These are phyloP conservation scores for Kodamaea derodonti DNA, from an alignment of 1,139 yeast genomes.

Conservation along the genomic window DNA sequence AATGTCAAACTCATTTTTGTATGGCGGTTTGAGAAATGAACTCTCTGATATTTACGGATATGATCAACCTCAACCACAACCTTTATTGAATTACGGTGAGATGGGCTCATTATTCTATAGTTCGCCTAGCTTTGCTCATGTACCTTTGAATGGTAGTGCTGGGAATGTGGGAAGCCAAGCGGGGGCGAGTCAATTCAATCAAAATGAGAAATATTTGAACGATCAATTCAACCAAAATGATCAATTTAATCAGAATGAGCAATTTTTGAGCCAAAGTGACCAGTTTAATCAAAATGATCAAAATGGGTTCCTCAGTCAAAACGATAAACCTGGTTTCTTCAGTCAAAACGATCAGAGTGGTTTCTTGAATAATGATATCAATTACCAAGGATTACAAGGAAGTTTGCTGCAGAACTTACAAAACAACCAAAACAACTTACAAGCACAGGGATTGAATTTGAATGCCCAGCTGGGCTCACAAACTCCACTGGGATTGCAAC, in stretches of 20 bases:
- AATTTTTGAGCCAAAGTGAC: too few species aligned
- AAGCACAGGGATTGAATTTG: not conserved
- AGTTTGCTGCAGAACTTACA: not conserved
- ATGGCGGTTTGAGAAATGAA: not conserved
- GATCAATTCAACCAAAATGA: too few species aligned
- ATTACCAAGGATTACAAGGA: not conserved
- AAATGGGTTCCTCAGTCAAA: too few species aligned
- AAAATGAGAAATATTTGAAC: too few species aligned
- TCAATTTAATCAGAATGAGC: too few species aligned
- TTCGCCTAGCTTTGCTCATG: conserved; percentile 15
- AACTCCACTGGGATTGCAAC: too few species aligned
- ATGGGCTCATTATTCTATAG: conserved; percentile 12
- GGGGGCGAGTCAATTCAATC: not conserved
- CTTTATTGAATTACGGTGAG: conserved; percentile 7
- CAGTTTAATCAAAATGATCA: too few species aligned
- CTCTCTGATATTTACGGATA: not conserved
- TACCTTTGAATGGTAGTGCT: conserved; percentile 9
- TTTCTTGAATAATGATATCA: too few species aligned
- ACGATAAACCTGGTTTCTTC: too few species aligned
- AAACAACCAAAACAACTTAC: too few species aligned
- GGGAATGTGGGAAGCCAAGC: conserved; percentile 1
- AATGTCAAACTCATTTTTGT: not conserved
- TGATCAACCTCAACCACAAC: conserved; percentile 2
- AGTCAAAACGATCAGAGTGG: too few species aligned
- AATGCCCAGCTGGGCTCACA: too few species aligned